These are phyloP conservation scores for Triticum monococcum DNA, from an alignment of 176 grass and related monocot genomes.

Conservation along the genomic window DNA sequence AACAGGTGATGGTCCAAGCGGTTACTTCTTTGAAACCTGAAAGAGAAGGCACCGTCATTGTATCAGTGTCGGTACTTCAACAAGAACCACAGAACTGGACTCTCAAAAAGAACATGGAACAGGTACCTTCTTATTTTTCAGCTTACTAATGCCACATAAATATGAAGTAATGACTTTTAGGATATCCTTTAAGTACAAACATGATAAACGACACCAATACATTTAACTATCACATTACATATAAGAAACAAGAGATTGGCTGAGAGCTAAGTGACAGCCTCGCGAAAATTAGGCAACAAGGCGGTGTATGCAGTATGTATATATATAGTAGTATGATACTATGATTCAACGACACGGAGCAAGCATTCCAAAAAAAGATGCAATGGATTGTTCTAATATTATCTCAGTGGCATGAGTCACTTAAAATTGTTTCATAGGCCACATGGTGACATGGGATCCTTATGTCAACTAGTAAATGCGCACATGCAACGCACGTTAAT, in stretches of 20 bases:
- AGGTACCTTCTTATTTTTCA: background rate
- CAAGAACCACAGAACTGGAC: background rate
- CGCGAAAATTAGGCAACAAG: background rate
- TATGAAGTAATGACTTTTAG: background rate
- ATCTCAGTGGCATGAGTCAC: background rate
- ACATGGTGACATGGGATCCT: background rate
- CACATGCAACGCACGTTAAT: too few species aligned
- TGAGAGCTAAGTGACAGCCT: background rate
- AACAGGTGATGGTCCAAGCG: constrained; percentile 26
- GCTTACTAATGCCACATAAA: background rate
- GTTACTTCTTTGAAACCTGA: constrained; percentile 45
- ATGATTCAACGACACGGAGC: background rate
- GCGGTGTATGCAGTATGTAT: background rate
- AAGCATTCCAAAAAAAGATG: background rate
- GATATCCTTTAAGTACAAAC: background rate
- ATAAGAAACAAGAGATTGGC: background rate
- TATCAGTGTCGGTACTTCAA: background rate
- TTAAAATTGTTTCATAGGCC: background rate
- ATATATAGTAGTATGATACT: too few species aligned
- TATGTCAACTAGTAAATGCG: background rate
- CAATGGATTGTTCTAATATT: background rate
- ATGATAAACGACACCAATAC: background rate
- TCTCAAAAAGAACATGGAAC: background rate
- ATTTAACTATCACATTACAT: background rate
- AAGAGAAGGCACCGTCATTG: background rate